Evolutionary conservation across 2,329 filamentous ascomycete genomes (phyloP).

Genomic region (Fragosphaeria purpurea): DNA sequence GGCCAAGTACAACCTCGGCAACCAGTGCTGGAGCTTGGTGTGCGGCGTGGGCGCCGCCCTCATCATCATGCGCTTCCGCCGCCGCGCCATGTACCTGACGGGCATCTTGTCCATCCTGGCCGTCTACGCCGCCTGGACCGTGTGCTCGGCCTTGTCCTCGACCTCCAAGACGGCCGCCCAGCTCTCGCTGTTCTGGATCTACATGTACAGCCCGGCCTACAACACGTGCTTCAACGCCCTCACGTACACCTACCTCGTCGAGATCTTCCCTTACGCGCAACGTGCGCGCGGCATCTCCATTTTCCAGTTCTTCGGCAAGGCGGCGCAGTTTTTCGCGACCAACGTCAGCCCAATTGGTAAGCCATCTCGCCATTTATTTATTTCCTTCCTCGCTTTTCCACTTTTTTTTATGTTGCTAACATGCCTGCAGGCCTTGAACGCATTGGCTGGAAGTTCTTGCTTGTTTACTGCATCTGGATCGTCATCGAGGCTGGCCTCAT

Average conservation of each 20-base stretch:
- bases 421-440: conserved; percentile 12
- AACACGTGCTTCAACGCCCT: conserved; percentile 59
- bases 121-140: conserved; percentile 37
- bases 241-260: conserved; percentile 40
- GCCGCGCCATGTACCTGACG: conserved; percentile 41
- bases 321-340: conserved; percentile 21
- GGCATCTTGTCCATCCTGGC: conserved; percentile 40
- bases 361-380: conserved; percentile 3
- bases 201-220: conserved; percentile 48
- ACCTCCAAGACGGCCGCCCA: conserved; percentile 23
- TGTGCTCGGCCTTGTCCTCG: conserved; percentile 29
- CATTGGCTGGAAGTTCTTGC: conserved; percentile 22
- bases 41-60: conserved; percentile 33
- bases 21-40: conserved; percentile 36
- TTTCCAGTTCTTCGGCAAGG: conserved; percentile 23
- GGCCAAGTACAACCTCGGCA: conserved; percentile 36
- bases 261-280: conserved; percentile 22
- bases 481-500: conserved; percentile 23
- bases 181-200: conserved; percentile 47
- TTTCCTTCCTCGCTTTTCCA: conserved; percentile 1
- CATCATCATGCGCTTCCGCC: conserved; percentile 32
- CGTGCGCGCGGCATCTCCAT: conserved; percentile 23
- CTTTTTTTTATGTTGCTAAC: neutral
- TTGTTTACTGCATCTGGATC: conserved; percentile 24
- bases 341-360: conserved; percentile 22